Evolutionary conservation across 2,329 filamentous ascomycete species (phyloP), one percentile per base, ranked within the genome.

Genomic region (Cladosporium sp.): DNA sequence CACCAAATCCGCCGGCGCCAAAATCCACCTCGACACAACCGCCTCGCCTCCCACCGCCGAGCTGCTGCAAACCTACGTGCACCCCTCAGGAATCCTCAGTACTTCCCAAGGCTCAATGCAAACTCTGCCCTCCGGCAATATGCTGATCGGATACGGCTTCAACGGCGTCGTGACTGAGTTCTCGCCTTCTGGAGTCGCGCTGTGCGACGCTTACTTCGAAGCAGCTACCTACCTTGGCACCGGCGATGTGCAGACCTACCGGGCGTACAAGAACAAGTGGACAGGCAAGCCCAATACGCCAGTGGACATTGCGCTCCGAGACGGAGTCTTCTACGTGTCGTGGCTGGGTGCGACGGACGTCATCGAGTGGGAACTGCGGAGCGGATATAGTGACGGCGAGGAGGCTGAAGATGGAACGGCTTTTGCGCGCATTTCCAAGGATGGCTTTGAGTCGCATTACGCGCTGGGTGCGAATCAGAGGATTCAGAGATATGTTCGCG

Each of bases 91-190:
- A 6, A 55, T 67, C 66, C 3, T 70, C 71, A 52, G 72, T 67
- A 53, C 76, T 70, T 8, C 73, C 0, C 74, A 78, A 55, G 74
- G 74, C 2, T 73, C 70, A 36, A 72, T 76, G 22, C 79, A 83
- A 54, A 59, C 78, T 1, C 67, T 82, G 0, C 70, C 74, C 0
- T 40, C 40, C 2, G 73, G 73, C 16, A 49, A 53, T 30, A 72
- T 75, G 2, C 60, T 83, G 12, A 71, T 82, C n/a, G 77, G 77
- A 50, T 83, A 77, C 73, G 78, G 79, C 3, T 58, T 68, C 30
- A 58, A 62, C 15, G 60, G 61, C 1, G 62, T 67, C 7, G 67
- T 64, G 8, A 70, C 70, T 1, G 70, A 73, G 43, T 58, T 73
- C 54, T 65, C 66, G 0, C 54, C 64, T 1, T 68, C 72, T 16